Percentiles rank a stretch among this genome's conserved stretches.
phyloP scores from a whole-genome alignment of 2,329 filamentous ascomycete genomes.

The Parastagonospora nodorum region DNA sequence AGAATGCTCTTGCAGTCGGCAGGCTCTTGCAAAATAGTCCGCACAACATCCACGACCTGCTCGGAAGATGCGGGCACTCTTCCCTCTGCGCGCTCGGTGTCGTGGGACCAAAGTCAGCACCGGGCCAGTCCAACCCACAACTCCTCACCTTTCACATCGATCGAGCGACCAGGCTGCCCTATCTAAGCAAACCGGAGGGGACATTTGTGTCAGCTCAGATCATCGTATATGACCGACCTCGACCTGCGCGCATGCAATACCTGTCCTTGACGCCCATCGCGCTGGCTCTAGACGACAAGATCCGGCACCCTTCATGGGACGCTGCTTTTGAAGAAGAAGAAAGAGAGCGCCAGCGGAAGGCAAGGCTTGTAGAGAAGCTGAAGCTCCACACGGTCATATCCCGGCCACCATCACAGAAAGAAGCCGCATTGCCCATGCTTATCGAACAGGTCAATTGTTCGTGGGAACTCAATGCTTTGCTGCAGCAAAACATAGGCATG shows the following conservation, averaged over 20 bases:
- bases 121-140: slow-evolving; percentile 64
- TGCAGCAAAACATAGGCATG: slow-evolving; percentile 88
- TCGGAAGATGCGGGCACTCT: slow-evolving; percentile 80
- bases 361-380: slow-evolving; percentile 79
- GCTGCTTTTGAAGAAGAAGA: slow-evolving; percentile 64
- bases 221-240: slow-evolving; percentile 84
- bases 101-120: slow-evolving; percentile 66
- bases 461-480: slow-evolving; percentile 80
- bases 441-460: slow-evolving; percentile 96
- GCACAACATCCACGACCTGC: slow-evolving; percentile 79
- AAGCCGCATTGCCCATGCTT: slow-evolving; percentile 78
- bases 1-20: slow-evolving; percentile 82
- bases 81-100: slow-evolving; percentile 86
- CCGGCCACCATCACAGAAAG: slow-evolving; percentile 78
- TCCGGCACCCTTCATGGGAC: slow-evolving; percentile 46
- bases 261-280: slow-evolving; percentile 89
- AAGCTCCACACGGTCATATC: slow-evolving; percentile 84
- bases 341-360: slow-evolving; percentile 64
- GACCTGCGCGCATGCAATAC: slow-evolving; percentile 91
- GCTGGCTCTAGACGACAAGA: slow-evolving; percentile 74
- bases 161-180: slow-evolving; percentile 63
- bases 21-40: slow-evolving; percentile 82
- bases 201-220: slow-evolving; percentile 79
- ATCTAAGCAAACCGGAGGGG: slow-evolving; percentile 69
- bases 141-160: slow-evolving; percentile 68